Base-by-base conservation (phyloP, 345 rosid genomes). In the Boechera divaricarpa region DNA sequence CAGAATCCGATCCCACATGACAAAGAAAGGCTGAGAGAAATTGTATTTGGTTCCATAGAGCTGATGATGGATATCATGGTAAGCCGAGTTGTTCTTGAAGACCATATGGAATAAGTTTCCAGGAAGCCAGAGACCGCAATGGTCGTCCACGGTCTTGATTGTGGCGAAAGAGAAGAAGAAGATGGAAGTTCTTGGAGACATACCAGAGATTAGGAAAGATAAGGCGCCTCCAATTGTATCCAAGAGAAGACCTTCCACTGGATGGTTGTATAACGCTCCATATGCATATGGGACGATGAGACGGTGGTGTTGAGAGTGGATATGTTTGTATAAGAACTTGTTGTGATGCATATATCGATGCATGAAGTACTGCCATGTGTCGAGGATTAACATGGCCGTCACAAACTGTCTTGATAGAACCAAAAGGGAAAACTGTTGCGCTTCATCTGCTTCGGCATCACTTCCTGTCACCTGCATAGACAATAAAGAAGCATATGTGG, bases 131-230 rank as follows among this genome's bases (percentile, higher is more conserved):
- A 91, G 66, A 35, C 97, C 95, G 3, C 97, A 90, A 70, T 90
- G 97, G 76, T 91, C 96, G 28, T 92, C 96, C 64, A 88, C 97
- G 0, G 93, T 90, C 79, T 92, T 92, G 79, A 92, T 85, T 32
- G 95, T 92, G 54, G 93, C 93, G n/a, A 92, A 90, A 7, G 96
- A 90, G 91, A 92, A 92, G 84, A 92, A 92, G 77, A 87, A 88
- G 53, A 92, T 88, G 49, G 96, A 92, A 12, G 89, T 75, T 78
- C 93, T 83, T 16, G 97, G 90, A 56, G 93, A 83, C 97, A 90
- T 92, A 71, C 96, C 97, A 10, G 97, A 90, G 55, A 90, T 63
- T 28, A 92, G 77, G 83, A 90, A 92, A 77, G 97, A 87, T 58
- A 92, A 72, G 5, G 97, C 97, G 0, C 96, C 96, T 1, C 97